A percentile compares a stretch with the other conserved stretches of the same genome.
phyloP scores from a whole-genome alignment of 2,329 filamentous ascomycete species.

The Cladophialophora chaetospira region DNA sequence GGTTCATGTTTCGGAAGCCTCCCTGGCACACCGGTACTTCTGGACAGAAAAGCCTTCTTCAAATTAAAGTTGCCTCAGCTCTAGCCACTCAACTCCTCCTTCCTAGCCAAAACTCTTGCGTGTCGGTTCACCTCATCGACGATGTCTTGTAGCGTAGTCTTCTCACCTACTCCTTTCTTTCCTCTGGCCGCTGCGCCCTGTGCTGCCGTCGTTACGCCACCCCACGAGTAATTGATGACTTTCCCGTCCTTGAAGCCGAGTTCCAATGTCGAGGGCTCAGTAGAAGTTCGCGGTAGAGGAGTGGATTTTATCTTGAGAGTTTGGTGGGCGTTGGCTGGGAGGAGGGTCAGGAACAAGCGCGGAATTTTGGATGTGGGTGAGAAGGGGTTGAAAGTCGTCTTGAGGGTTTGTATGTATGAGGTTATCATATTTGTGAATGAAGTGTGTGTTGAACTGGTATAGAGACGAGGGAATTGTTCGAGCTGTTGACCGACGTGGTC shows the following conservation, averaged over 20 bases:
- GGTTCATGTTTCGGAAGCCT: too few species aligned
- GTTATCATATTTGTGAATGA: constrained; percentile 30
- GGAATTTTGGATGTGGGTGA: constrained; percentile 75
- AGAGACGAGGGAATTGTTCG: neutral
- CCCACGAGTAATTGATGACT: constrained; percentile 67
- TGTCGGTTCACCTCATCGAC: constrained; percentile 88
- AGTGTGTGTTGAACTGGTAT: neutral
- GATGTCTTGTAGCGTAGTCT: constrained; percentile 78
- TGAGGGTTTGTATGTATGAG: constrained; percentile 66
- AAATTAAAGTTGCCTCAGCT: neutral
- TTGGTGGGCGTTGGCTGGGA: constrained; percentile 76
- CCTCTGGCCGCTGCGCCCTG: constrained; percentile 47
- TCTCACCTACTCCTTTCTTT: constrained; percentile 73
- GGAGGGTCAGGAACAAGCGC: constrained; percentile 80
- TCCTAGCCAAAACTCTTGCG: constrained; percentile 77
- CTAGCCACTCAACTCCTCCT: constrained; percentile 70
- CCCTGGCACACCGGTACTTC: too few species aligned
- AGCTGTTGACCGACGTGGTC: too few species aligned
- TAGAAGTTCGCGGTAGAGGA: constrained; percentile 65
- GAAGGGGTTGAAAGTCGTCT: constrained; percentile 91
- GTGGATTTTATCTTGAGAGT: constrained; percentile 76
- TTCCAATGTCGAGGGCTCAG: constrained; percentile 67
- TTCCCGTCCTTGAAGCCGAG: constrained; percentile 97
- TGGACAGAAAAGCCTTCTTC: neutral
- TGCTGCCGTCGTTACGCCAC: constrained; percentile 6